Conservation (phyloP, 1,284 basidiomycete genomes). For the Peniophora sp. region DNA sequence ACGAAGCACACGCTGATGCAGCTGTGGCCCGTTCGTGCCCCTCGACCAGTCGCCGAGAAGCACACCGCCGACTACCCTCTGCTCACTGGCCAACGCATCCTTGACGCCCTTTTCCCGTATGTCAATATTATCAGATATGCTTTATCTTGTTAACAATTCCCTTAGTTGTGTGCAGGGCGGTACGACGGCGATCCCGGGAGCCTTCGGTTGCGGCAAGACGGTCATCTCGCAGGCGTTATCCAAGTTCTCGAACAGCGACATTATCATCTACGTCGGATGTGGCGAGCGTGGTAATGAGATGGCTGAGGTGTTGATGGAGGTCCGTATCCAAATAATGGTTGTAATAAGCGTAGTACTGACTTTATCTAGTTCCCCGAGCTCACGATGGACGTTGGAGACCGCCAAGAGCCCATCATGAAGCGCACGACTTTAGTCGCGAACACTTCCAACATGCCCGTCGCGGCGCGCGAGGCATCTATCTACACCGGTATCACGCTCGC, state of each 20-base stretch:
- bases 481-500: conserved; percentile 99
- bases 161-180: conserved; percentile 92
- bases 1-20: conserved; percentile 97
- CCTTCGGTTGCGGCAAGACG: conserved; percentile 97
- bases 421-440: conserved; percentile 98
- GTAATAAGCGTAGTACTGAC: conserved; percentile 2
- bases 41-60: conserved; percentile 92
- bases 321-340: conserved; percentile 23
- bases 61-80: conserved; percentile 90
- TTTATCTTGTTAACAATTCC: conserved; percentile 4
- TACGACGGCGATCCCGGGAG: conserved; percentile 98
- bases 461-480: conserved; percentile 98
- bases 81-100: conserved; percentile 93
- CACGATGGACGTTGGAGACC: conserved; percentile 83
- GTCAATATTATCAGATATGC: conserved; percentile 18
- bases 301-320: conserved; percentile 97
- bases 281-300: conserved; percentile 95
- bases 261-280: conserved; percentile 98
- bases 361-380: conserved; percentile 83
- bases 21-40: conserved; percentile 97
- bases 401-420: conserved; percentile 99
- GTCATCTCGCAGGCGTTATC: conserved; percentile 97
- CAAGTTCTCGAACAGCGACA: conserved; percentile 99
- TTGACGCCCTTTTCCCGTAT: conserved; percentile 95
- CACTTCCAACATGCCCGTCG: conserved; percentile 99